Evolutionary conservation across 305 asterid genomes (phyloP).

Genomic region (Fraxinus floribunda): DNA sequence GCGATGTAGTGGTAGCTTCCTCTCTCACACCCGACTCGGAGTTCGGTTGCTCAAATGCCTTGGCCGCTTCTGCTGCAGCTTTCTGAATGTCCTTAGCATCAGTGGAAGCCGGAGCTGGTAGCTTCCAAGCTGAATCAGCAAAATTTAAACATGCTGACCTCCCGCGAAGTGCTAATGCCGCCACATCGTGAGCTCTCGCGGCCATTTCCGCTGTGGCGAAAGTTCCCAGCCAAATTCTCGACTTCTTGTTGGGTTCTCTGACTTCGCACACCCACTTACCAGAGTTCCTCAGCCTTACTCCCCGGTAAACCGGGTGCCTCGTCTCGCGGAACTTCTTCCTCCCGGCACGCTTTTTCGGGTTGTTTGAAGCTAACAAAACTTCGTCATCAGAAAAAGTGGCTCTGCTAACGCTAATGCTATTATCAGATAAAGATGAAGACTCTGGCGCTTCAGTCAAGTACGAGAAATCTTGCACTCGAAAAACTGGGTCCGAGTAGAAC

Average conservation of each 20-base stretch:
- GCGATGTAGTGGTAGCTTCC: neutral
- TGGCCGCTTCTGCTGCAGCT: conserved; percentile 41
- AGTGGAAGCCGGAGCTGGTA: conserved; percentile 50
- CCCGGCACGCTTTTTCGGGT: conserved; percentile 33
- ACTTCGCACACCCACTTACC: conserved; percentile 59
- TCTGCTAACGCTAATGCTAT: neutral
- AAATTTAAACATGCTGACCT: conserved; percentile 68
- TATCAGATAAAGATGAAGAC: conserved; percentile 12
- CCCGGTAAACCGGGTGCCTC: conserved; percentile 52
- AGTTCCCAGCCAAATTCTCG: conserved; percentile 59
- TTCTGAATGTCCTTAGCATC: conserved; percentile 47
- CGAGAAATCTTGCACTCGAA: neutral
- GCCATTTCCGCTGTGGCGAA: conserved; percentile 56
- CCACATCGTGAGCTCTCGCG: conserved; percentile 76
- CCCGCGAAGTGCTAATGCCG: conserved; percentile 69
- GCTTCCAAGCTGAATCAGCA: conserved; percentile 67
- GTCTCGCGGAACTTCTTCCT: conserved; percentile 49
- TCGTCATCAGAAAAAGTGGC: conserved; percentile 24
- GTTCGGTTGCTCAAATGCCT: conserved; percentile 28
- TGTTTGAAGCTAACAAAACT: conserved; percentile 25
- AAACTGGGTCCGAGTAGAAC: neutral
- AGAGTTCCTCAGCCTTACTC: conserved; percentile 40
- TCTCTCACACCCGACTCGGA: neutral
- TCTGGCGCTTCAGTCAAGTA: neutral
- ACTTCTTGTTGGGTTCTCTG: conserved; percentile 46